Percentiles rank a stretch among this genome's conserved stretches.
Evolutionary conservation across 768 basidiomycete species (phyloP).

Genomic region (Flagelloscypha sp.): DNA sequence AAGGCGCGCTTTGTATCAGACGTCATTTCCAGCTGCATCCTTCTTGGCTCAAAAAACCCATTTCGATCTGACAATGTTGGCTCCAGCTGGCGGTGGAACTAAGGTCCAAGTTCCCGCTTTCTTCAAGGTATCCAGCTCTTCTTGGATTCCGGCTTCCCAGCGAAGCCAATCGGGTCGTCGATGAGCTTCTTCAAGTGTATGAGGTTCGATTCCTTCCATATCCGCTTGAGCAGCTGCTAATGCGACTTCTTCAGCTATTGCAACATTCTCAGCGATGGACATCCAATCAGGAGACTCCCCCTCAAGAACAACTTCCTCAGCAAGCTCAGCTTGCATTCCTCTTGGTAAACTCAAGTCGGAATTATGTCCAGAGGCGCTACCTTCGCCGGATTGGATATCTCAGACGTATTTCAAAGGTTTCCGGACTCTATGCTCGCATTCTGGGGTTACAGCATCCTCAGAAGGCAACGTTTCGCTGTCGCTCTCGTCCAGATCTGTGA

Average conservation of each 20-base stretch:
- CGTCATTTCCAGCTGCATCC: constrained; percentile 21
- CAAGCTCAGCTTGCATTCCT: constrained; percentile 8
- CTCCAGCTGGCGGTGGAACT: constrained; percentile 12
- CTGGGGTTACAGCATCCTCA: too few species aligned
- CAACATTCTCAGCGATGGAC: constrained; percentile 8
- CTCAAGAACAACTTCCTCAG: constrained; percentile 8
- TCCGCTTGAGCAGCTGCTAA: constrained; percentile 13
- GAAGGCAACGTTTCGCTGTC: too few species aligned
- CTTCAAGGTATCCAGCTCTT: constrained; percentile 20
- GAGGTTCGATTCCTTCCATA: constrained; percentile 11
- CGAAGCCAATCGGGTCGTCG: constrained; percentile 18
- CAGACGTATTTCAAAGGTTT: too few species aligned
- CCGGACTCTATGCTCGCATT: too few species aligned
- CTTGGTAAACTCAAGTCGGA: too few species aligned
- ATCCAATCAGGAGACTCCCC: constrained; percentile 11
- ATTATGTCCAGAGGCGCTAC: too few species aligned
- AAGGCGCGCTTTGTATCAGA: constrained; percentile 25
- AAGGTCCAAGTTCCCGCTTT: constrained; percentile 24
- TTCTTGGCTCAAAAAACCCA: constrained; percentile 30
- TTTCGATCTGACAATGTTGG: constrained; percentile 21
- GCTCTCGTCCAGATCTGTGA: too few species aligned
- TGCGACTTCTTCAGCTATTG: constrained; percentile 20
- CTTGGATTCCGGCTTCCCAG: constrained; percentile 20
- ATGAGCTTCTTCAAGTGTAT: constrained; percentile 17
- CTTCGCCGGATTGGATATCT: too few species aligned